Evolutionary conservation across 108 stramenopile genomes (phyloP).

Genomic region (Parietichytrium sp.): DNA sequence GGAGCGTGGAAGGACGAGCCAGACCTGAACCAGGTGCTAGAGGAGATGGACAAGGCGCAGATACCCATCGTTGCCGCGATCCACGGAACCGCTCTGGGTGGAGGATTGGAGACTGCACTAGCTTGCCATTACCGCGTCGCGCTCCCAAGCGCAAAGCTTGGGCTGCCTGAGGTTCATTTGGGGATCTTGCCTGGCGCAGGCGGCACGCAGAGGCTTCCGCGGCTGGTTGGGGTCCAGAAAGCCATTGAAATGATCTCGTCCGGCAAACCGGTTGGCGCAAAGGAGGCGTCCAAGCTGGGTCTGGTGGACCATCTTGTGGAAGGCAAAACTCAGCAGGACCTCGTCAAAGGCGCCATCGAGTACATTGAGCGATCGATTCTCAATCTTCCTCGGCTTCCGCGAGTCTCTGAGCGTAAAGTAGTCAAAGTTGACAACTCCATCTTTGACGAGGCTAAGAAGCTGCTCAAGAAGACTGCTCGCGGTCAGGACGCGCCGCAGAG

Average conservation of each 20-base stretch:
- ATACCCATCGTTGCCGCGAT: constrained; percentile 91
- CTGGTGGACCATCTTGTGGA: constrained; percentile 66
- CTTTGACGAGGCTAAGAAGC: background rate
- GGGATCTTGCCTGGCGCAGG: constrained; percentile 95
- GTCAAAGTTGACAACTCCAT: background rate
- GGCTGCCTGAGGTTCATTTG: constrained; percentile 88
- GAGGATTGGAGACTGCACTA: constrained; percentile 88
- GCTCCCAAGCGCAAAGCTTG: constrained; percentile 68
- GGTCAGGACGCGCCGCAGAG: constrained; percentile 39
- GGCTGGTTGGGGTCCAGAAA: constrained; percentile 72
- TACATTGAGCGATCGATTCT: constrained; percentile 12
- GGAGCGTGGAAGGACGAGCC: constrained; percentile 62
- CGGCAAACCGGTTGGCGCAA: constrained; percentile 59
- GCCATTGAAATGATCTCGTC: constrained; percentile 80
- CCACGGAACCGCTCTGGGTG: constrained; percentile 81
- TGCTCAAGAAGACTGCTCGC: background rate
- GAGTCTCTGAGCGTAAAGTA: background rate
- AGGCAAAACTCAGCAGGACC: background rate
- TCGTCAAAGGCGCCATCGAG: constrained; percentile 31
- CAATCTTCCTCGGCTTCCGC: constrained; percentile 30
- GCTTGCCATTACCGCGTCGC: constrained; percentile 84
- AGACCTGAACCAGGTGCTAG: constrained; percentile 63
- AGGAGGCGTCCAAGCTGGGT: constrained; percentile 63
- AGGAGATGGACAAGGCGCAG: constrained; percentile 62
- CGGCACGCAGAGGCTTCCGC: constrained; percentile 91